phyloP scores from a whole-genome alignment of 1,284 basidiomycete genomes.

The Termitomyces sp. region DNA sequence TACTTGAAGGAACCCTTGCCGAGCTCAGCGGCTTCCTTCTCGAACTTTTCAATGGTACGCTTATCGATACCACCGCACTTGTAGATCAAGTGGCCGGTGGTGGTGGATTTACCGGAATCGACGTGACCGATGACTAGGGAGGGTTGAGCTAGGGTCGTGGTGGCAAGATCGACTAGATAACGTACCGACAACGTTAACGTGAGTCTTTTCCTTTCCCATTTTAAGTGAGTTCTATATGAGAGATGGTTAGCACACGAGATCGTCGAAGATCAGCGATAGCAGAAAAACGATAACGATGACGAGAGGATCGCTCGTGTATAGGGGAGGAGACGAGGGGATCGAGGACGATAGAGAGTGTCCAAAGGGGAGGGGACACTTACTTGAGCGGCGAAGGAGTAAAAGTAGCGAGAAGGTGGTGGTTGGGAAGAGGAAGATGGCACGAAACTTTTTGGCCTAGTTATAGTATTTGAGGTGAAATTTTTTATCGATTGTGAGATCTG shows the following conservation, averaged over 20 bases:
- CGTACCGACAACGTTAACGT: constrained; percentile 91
- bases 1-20: constrained; percentile 99
- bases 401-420: constrained; percentile 45
- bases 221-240: constrained; percentile 42
- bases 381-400: constrained; percentile 37
- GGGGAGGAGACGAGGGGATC: constrained; percentile 17
- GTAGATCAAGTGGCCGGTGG: constrained; percentile 99
- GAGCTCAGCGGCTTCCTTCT: constrained; percentile 99
- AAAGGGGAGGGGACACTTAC: constrained; percentile 31
- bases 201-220: constrained; percentile 88
- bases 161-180: constrained; percentile 29
- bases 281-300: constrained; percentile 18
- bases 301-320: constrained; percentile 19
- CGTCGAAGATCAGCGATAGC: constrained; percentile 24
- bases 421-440: constrained; percentile 36
- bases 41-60: constrained; percentile 99
- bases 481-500: constrained; percentile 47
- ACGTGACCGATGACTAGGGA: constrained; percentile 90
- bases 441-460: constrained; percentile 53
- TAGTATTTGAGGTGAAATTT: constrained; percentile 43
- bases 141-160: constrained; percentile 15
- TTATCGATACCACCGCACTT: constrained; percentile 99
- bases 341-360: constrained; percentile 9
- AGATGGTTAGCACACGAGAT: constrained; percentile 28
- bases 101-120: constrained; percentile 98